Conservation (phyloP, 305 asterid genomes). For the Fraxinus paxiana region DNA sequence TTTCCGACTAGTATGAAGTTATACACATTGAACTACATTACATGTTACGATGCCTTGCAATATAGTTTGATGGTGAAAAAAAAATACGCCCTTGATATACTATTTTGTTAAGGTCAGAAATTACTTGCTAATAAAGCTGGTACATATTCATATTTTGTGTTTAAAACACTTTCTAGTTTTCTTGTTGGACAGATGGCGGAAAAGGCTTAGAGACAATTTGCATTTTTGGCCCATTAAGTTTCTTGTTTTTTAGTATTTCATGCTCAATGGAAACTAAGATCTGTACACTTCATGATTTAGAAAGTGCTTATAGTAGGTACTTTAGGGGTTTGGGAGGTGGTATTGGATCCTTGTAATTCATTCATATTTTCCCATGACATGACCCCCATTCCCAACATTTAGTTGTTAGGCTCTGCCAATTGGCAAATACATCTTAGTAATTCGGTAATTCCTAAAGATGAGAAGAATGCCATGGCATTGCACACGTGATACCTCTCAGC, state of each 20-base stretch:
- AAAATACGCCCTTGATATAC: not conserved
- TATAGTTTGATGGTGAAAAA: not conserved
- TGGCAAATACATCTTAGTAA: not conserved
- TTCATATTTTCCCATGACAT: not conserved
- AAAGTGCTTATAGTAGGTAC: not conserved
- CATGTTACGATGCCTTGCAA: conserved; percentile 14
- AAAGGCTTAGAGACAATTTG: not conserved
- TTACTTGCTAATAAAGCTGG: not conserved
- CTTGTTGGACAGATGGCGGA: not conserved
- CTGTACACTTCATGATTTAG: not conserved
- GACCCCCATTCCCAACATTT: not conserved
- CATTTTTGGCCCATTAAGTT: not conserved
- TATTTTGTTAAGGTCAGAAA: not conserved
- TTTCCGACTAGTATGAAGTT: conserved; percentile 1
- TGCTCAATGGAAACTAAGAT: not conserved
- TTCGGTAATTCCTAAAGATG: conserved; percentile 7
- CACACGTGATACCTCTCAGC: conserved; percentile 1
- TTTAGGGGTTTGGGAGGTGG: not conserved
- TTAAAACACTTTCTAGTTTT: not conserved
- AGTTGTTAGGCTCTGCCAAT: not conserved
- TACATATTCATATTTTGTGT: not conserved
- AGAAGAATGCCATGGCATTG: conserved; percentile 8
- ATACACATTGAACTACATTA: conserved; percentile 9
- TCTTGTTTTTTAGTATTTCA: not conserved
- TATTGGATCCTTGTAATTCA: not conserved